Percentiles rank a stretch among this genome's conserved stretches.
Conservation (phyloP, 441 rosid genomes). For the Dalechampia spathulata region DNA sequence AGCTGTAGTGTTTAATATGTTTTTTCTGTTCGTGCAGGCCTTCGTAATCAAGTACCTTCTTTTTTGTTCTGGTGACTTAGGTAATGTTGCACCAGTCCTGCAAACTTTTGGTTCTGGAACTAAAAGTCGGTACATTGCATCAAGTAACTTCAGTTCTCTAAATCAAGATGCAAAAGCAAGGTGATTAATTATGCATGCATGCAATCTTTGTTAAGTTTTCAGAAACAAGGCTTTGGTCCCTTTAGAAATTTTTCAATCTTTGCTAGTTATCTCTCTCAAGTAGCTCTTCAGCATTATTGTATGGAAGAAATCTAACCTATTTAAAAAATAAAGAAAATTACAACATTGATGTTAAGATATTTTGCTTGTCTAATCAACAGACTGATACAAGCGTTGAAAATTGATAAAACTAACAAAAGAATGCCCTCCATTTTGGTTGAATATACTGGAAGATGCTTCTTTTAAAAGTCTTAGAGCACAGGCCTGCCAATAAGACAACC, state of each 20-base stretch:
- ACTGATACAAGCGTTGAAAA: not conserved
- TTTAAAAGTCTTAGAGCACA: not conserved
- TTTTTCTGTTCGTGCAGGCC: constrained; percentile 55
- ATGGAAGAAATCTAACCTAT: not conserved
- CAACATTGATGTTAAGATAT: not conserved
- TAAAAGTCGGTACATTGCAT: constrained; percentile 34
- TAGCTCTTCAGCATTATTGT: not conserved
- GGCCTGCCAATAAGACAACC: not conserved
- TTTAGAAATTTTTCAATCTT: not conserved
- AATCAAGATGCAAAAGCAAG: constrained; percentile 65
- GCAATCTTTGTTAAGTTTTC: not conserved
- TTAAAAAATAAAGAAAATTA: not conserved
- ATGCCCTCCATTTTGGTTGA: not conserved
- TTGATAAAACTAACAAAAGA: not conserved
- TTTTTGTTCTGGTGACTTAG: constrained; percentile 64
- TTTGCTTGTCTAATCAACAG: not conserved
- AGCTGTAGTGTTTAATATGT: not conserved
- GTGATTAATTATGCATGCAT: constrained; percentile 27
- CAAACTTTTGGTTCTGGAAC: constrained; percentile 38
- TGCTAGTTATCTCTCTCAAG: not conserved
- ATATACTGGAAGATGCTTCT: no score
- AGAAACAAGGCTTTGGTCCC: not conserved
- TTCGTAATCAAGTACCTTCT: constrained; percentile 86
- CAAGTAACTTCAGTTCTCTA: constrained; percentile 44
- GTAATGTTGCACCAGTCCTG: constrained; percentile 28